Evolutionary conservation across 345 rosid genomes (phyloP), one percentile per base, ranked within the genome.

Genomic region (Populus tremula): DNA sequence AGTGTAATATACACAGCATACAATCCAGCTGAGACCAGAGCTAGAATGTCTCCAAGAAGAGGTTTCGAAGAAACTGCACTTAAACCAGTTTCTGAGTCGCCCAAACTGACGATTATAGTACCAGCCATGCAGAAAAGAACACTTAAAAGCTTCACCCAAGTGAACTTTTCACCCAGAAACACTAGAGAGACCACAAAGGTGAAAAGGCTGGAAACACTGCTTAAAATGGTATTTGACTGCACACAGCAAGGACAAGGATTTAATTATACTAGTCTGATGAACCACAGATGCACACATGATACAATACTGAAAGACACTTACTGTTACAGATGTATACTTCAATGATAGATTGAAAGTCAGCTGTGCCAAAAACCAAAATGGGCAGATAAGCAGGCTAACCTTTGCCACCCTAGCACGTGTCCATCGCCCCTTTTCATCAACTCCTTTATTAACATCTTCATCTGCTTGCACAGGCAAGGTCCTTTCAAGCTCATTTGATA

Each of bases 101-200:
- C 96, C 83, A 92, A 71, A 86, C 97, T 93, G 77, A 96, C 99
- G 73, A 92, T 88, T 56, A 96, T 85, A 2, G 96, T 92, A 27
- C 99, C 98, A 31, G 87, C 89, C 99, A 93, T 96, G 83, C 99
- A 96, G 61, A 96, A 96, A 80, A 91, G 89, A 80, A 96, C 98
- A 67, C 99, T 93, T 27, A 80, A 74, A 78, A 96, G 92, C 84
- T 96, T 93, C 80, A 96, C 74, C 97, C 97, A 93, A 36, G 93
- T 87, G 82, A 96, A 96, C 85, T 75, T 96, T 85, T 93, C 99
- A 6, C 94, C 94, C 85, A 96, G 73, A 86, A 91, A 87, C 69
- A 77, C 84, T 31, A 96, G 75, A 29, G 99, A 89, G 35, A 96
- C 92, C 80, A 96, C 85, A 87, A 93, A 92, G 0, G 97, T 96